These are phyloP conservation scores for Gelatoporia subvermispora DNA, from an alignment of 768 basidiomycete genomes.

Conservation along the genomic window DNA sequence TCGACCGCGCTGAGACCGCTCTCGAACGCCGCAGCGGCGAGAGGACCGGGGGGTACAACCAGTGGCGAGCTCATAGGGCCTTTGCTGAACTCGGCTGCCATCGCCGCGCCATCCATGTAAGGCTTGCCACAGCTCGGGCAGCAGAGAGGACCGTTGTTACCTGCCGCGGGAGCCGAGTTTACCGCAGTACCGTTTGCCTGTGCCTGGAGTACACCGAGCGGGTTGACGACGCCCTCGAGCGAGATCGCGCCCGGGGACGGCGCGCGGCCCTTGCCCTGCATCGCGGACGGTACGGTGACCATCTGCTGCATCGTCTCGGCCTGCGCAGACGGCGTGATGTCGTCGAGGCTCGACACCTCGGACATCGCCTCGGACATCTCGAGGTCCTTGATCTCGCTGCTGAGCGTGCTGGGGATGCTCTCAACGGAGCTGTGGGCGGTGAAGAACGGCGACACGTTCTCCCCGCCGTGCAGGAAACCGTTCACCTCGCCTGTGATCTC, in stretches of 20 bases:
- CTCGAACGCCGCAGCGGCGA: conserved; percentile 51
- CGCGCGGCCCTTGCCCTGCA: conserved; percentile 15
- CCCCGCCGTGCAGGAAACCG: conserved; percentile 7
- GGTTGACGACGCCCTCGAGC: conserved; percentile 41
- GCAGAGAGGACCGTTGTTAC: conserved; percentile 33
- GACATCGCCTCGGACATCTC: conserved; percentile 15
- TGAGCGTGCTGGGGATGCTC: conserved; percentile 16
- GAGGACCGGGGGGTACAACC: conserved; percentile 51
- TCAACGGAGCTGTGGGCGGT: conserved; percentile 19
- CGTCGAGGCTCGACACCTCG: conserved; percentile 14
- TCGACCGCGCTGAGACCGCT: conserved; percentile 66
- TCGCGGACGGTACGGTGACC: neutral
- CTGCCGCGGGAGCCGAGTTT: conserved; percentile 42
- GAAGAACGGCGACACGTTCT: conserved; percentile 19
- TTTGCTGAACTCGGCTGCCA: conserved; percentile 23
- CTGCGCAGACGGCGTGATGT: conserved; percentile 14
- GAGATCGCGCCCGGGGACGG: conserved; percentile 44
- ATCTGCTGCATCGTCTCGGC: conserved; percentile 6
- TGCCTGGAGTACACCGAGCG: conserved; percentile 21
- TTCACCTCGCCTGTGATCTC: conserved; percentile 11
- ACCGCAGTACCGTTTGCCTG: conserved; percentile 28
- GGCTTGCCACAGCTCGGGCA: conserved; percentile 56
- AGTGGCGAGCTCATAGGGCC: conserved; percentile 27
- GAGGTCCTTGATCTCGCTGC: conserved; percentile 16
- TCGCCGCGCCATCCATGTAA: conserved; percentile 39